These are phyloP conservation scores for Boehmeria nivea DNA, from an alignment of 306 rosid species.

Conservation along the genomic window DNA sequence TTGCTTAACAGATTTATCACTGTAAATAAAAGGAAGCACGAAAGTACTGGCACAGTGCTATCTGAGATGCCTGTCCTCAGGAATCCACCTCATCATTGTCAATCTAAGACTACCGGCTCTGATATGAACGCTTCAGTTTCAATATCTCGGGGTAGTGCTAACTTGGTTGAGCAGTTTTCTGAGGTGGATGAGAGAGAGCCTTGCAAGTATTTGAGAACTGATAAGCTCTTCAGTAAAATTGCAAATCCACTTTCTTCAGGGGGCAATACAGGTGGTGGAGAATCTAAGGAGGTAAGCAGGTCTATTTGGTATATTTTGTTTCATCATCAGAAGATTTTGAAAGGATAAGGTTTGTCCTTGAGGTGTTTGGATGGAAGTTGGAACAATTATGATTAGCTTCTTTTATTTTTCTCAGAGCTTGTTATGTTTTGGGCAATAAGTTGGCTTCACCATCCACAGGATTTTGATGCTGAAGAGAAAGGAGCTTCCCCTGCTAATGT, in stretches of 20 bases:
- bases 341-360: not conserved
- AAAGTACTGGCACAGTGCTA: slow-evolving; percentile 40
- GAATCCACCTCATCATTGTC: slow-evolving; percentile 43
- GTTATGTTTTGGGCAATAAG: slow-evolving; percentile 2
- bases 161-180: slow-evolving; percentile 33
- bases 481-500: slow-evolving; percentile 24
- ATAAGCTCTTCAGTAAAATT: slow-evolving; percentile 27
- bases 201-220: slow-evolving; percentile 41
- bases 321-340: not conserved
- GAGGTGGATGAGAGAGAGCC: slow-evolving; percentile 31
- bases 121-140: slow-evolving; percentile 31
- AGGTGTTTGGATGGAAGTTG: not conserved
- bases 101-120: slow-evolving; percentile 32
- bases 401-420: not conserved
- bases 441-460: slow-evolving; percentile 56
- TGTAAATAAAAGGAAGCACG: slow-evolving; percentile 72
- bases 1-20: slow-evolving; percentile 64
- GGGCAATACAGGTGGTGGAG: slow-evolving; percentile 29
- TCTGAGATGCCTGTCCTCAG: slow-evolving; percentile 86
- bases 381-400: not conserved
- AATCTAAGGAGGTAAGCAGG: slow-evolving; percentile 46
- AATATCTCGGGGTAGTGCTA: slow-evolving; percentile 24
- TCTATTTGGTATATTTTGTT: not conserved
- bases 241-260: slow-evolving; percentile 32
- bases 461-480: slow-evolving; percentile 31